These are phyloP conservation scores for Vicia villosa DNA, from an alignment of 306 rosid genomes.

Conservation along the genomic window DNA sequence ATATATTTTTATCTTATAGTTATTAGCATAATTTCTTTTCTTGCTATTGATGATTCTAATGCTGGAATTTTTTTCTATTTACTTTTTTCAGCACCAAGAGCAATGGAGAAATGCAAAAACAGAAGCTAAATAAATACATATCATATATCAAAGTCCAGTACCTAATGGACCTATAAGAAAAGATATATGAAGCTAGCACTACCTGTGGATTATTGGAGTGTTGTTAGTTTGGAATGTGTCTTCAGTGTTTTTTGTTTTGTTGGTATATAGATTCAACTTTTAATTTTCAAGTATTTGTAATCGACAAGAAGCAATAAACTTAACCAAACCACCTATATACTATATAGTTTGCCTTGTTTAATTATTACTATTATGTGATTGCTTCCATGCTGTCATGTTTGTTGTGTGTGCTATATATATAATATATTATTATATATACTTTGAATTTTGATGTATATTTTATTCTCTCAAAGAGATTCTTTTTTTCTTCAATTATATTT, in stretches of 20 bases:
- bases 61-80: slow-evolving; percentile 1
- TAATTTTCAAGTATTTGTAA: slow-evolving; percentile 53
- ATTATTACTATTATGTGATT: slow-evolving; percentile 39
- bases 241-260: slow-evolving; percentile 51
- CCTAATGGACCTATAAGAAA: slow-evolving; percentile 32
- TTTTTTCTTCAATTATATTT: slow-evolving; percentile 35
- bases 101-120: slow-evolving; percentile 98
- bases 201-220: slow-evolving; percentile 38
- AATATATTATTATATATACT: slow-evolving; percentile 37
- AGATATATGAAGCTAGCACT: slow-evolving; percentile 34
- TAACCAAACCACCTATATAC: slow-evolving; percentile 56
- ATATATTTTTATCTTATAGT: neutral
- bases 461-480: slow-evolving; percentile 47
- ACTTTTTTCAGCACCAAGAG: slow-evolving; percentile 82
- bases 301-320: slow-evolving; percentile 76
- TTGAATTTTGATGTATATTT: slow-evolving; percentile 45
- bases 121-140: slow-evolving; percentile 68
- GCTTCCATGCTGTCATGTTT: slow-evolving; percentile 60
- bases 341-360: slow-evolving; percentile 62
- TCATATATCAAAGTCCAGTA: slow-evolving; percentile 14
- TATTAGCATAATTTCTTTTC: neutral
- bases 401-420: slow-evolving; percentile 49
- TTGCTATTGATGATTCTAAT: slow-evolving; percentile 5
- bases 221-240: slow-evolving; percentile 55
- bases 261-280: slow-evolving; percentile 66